phyloP scores from a whole-genome alignment of 2,329 filamentous ascomycete species.

The Clathrospora elynae region DNA sequence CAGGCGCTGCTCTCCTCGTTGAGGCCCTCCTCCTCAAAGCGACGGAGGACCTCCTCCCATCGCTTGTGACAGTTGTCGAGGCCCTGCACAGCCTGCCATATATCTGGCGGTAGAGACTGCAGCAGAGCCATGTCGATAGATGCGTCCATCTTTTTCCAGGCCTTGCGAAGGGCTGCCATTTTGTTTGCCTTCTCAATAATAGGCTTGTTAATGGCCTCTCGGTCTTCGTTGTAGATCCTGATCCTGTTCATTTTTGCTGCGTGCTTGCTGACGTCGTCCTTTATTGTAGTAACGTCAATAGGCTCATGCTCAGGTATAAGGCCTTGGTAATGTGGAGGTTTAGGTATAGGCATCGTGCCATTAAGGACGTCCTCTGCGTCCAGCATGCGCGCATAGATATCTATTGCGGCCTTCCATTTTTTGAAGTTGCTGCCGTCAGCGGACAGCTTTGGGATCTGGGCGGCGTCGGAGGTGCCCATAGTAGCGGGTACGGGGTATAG shows the following conservation, averaged over 20 bases:
- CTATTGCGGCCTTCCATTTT: neutral
- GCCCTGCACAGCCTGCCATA: neutral
- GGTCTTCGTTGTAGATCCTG: neutral
- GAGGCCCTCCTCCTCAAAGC: neutral
- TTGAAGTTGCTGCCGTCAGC: neutral
- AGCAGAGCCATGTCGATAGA: neutral
- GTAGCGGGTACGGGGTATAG: neutral
- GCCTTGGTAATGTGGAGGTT: neutral
- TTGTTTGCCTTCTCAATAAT: neutral
- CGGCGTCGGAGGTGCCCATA: neutral
- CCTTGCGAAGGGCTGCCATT: neutral
- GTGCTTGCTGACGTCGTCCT: neutral
- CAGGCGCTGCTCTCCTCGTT: neutral
- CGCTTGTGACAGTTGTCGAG: neutral
- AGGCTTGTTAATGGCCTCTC: neutral
- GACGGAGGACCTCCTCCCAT: neutral
- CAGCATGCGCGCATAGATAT: neutral
- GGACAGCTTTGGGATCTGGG: neutral
- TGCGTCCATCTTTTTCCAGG: neutral
- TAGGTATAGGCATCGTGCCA: neutral
- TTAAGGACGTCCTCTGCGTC: neutral
- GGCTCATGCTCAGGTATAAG: neutral
- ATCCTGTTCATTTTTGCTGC: neutral
- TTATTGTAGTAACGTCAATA: neutral
- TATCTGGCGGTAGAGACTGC: neutral